Evolutionary conservation across 768 basidiomycete species (phyloP), one percentile per base, ranked within the genome.

Genomic region (Hortiboletus flavorubellus): DNA sequence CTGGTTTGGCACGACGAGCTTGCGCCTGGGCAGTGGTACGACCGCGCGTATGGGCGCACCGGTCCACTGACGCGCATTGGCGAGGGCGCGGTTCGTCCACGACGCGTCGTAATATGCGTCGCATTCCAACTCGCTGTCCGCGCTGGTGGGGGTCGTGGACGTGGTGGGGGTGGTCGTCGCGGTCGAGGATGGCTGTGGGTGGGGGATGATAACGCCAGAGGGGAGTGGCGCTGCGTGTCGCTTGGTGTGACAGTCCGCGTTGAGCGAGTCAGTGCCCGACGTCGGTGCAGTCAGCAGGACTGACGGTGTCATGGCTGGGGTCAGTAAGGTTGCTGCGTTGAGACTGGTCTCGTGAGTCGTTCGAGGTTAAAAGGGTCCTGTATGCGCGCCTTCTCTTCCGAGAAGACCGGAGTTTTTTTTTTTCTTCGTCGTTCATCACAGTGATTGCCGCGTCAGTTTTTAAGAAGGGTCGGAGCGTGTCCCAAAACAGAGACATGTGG

Each of bases 41-140:
- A 63, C 58, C 18, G 66, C 66, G 46, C 66, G 66, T 30, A 68
- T 56, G 18, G 66, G 66, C 8, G 43, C 14, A 6, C 66, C 66
- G 2, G 61, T 53, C 66, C 66, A 63, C 14, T 23, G 54, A 18
- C 51, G 41, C 2, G 29, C 23, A 16, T 34, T 34, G 10, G 31
- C 45, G 37, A 30, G n/a, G 15, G 11, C 18, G 33, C 3, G 40
- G 15, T 46, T 37, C 8, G 16, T n/a, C 2, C 14, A 9, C 4
- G 48, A 11, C 38, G 39, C 39, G 42, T 61, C 51, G 33, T 35
- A 21, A 21, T 21, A 40, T 38, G 31, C 51, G 40, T 59, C 53
- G 30, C 2, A 30, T 16, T 18, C 26, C 11, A 35, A 30, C 16
- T 39, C 53, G 45, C 8, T 29, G 35, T 2, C 16, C 14, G 26